Conservation (phyloP, 345 rosid genomes). For the Hypericum androsaemum region DNA sequence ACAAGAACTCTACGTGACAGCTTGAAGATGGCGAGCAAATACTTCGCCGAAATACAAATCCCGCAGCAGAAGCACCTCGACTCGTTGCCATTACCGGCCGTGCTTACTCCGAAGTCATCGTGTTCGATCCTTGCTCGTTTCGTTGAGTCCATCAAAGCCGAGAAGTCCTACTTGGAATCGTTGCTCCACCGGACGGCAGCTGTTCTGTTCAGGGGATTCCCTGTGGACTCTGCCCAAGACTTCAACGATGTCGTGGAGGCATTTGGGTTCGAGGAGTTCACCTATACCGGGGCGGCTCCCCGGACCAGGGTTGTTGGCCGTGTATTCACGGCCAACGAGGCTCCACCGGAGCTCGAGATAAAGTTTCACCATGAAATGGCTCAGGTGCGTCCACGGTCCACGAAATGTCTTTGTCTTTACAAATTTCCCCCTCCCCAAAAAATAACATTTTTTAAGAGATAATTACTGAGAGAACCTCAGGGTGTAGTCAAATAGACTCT, state of each 20-base stretch:
- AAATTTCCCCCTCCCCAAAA: no score
- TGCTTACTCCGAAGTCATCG: constrained; percentile 20
- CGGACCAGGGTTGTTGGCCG: constrained; percentile 71
- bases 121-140: constrained; percentile 22
- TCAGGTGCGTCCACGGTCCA: constrained; percentile 56
- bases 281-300: constrained; percentile 87
- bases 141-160: constrained; percentile 25
- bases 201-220: constrained; percentile 60
- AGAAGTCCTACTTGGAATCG: constrained; percentile 47
- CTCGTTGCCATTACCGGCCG: constrained; percentile 37
- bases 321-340: constrained; percentile 85
- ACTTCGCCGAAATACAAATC: neutral
- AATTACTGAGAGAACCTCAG: no score
- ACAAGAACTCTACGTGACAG: no score
- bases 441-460: no score
- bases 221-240: constrained; percentile 43
- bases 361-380: constrained; percentile 96
- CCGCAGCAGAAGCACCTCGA: constrained; percentile 18
- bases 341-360: constrained; percentile 81
- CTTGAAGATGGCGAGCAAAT: no score
- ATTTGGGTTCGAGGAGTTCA: constrained; percentile 80
- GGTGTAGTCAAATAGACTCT: no score
- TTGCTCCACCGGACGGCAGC: constrained; percentile 56
- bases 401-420: no score
- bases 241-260: constrained; percentile 85